Base-by-base conservation (phyloP, 495 filamentous ascomycete species). In the Aspergillus sclerotiicarbonarius region DNA sequence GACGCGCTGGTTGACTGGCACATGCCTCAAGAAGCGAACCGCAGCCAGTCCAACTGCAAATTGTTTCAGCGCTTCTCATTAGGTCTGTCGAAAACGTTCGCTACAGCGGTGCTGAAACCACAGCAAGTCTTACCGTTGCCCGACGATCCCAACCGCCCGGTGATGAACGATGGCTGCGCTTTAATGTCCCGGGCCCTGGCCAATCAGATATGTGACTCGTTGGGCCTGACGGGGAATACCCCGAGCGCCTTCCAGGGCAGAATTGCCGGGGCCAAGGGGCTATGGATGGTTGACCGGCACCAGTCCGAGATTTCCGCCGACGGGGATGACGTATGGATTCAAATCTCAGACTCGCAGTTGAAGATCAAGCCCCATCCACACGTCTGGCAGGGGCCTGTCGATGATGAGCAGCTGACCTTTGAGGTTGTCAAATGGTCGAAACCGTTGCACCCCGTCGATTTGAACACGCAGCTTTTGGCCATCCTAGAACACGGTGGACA, bases 141-240 rank as follows among this genome's bases (percentile, higher is more conserved):
- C 13, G 71, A 81, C 53, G 51, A 56, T 16, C 62, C 63, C 8
- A 59, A 20, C n/a, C 57, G 62, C 6, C 53, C 67, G 12, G 80
- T 88, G 0, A 95, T 95, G 90, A 92, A 92, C 59, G 90, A 95
- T 63, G 90, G 90, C 5, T 90, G 90, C 51, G 88, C 84, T 13
- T 71, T 85, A 29, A 87, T 91, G 69, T 94, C 90, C 0, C 74
- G 76, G 35, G 67, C 68, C 4, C 77, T 90, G 20, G 90, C 89
- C 6, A 72, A 76, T 20, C 72, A 76, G 35, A 80, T 93, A 13
- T 80, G 81, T 8, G 75, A 86, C 33, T 62, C 66, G 2, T 76
- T 92, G 32, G 82, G 83, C 0, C 76, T 91, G 6, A 62, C 75
- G 4, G 69, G 76, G 0, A 76, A 79, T 41, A 79, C 87, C 0